These are phyloP conservation scores for Knoxdaviesia capensis DNA, from an alignment of 2,329 filamentous ascomycete genomes.

Conservation along the genomic window DNA sequence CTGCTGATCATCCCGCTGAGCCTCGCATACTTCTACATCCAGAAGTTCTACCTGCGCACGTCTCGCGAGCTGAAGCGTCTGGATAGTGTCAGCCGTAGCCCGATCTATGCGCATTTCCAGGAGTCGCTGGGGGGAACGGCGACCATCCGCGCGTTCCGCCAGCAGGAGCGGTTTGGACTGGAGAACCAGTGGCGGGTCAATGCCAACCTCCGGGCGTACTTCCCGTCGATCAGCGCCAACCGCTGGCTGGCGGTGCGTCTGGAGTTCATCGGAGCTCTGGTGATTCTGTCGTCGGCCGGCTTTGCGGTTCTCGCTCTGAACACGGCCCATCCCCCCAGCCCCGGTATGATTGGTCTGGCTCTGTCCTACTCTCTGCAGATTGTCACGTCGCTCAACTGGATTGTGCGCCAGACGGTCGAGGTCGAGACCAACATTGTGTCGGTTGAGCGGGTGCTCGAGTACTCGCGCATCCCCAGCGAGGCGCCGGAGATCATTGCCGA, in stretches of 20 bases:
- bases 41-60: conserved; percentile 89
- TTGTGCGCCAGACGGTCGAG: conserved; percentile 93
- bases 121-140: conserved; percentile 86
- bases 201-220: conserved; percentile 83
- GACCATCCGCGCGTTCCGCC: conserved; percentile 86
- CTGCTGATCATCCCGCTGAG: conserved; percentile 63
- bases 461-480: conserved; percentile 77
- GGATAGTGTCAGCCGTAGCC: conserved; percentile 86
- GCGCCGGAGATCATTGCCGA: conserved; percentile 85
- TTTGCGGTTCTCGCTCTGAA: conserved; percentile 68
- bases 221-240: conserved; percentile 84
- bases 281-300: conserved; percentile 72
- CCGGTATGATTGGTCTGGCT: conserved; percentile 70
- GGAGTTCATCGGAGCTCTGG: conserved; percentile 85
- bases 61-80: conserved; percentile 91
- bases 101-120: conserved; percentile 96
- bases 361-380: conserved; percentile 98
- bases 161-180: conserved; percentile 67
- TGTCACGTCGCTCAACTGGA: conserved; percentile 95
- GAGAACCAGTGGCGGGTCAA: conserved; percentile 98
- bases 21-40: conserved; percentile 74
- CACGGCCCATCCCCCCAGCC: conserved; percentile 38
- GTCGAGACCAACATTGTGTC: conserved; percentile 99
- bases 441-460: conserved; percentile 92
- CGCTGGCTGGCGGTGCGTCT: conserved; percentile 88